Evolutionary conservation across 352 stramenopile species (phyloP).

Genomic region (Globisporangium cylindrosporum): DNA sequence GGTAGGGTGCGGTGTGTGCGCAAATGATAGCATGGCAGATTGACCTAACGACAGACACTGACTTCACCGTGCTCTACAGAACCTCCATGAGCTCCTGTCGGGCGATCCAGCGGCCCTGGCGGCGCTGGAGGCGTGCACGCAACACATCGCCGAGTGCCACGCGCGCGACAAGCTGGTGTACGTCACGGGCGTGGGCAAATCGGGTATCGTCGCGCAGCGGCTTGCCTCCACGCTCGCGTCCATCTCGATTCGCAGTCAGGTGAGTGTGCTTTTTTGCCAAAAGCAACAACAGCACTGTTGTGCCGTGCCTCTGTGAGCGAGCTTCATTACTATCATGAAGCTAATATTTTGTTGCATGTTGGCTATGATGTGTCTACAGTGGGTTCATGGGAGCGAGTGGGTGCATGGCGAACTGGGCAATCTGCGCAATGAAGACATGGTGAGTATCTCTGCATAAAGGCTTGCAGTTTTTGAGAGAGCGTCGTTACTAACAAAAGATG

Average conservation of each 20-base stretch:
- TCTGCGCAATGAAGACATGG: conserved; percentile 53
- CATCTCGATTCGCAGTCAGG: conserved; percentile 69
- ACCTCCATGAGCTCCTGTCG: conserved; percentile 33
- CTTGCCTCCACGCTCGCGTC: conserved; percentile 72
- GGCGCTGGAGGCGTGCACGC: conserved; percentile 31
- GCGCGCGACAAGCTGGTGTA: conserved; percentile 48
- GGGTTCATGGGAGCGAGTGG: conserved; percentile 79
- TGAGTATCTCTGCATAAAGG: conserved; percentile 12
- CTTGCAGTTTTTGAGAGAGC: background rate
- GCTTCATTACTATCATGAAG: background rate
- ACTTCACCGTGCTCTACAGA: conserved; percentile 20
- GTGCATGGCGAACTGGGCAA: conserved; percentile 76
- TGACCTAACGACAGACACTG: background rate
- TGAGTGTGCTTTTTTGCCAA: conserved; percentile 13
- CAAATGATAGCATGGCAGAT: background rate
- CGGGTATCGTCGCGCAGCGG: conserved; percentile 63
- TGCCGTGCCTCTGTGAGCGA: background rate
- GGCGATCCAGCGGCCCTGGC: conserved; percentile 22
- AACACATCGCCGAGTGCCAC: conserved; percentile 41
- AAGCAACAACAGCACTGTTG: background rate
- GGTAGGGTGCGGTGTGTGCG: background rate
- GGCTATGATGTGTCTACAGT: conserved; percentile 27
- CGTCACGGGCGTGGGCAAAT: conserved; percentile 81
- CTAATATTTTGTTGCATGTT: background rate
- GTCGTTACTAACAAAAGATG: background rate